A percentile compares a stretch with the other conserved stretches of the same genome.
Evolutionary conservation across 73 alveolate species (phyloP).

Genomic region (Paramecium octaurelia): DNA sequence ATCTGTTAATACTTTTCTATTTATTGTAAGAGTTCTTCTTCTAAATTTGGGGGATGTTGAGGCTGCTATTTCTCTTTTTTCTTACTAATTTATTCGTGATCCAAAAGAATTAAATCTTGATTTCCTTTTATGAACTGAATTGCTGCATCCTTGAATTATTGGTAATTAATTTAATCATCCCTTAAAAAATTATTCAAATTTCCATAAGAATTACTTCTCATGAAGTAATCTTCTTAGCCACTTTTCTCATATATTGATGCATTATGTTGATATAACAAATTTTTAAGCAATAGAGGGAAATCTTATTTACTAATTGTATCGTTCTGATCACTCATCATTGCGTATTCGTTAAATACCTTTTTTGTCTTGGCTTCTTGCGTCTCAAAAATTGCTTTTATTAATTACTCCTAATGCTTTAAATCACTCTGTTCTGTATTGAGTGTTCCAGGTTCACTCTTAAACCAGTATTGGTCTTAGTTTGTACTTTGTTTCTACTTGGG

Average conservation of each 20-base stretch:
- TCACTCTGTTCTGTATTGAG: not conserved
- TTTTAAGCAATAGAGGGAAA: conserved; percentile 18
- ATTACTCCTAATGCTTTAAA: conserved; percentile 1
- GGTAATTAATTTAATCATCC: not conserved
- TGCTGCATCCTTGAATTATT: conserved; percentile 20
- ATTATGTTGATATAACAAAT: conserved; percentile 36
- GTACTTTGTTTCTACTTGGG: conserved; percentile 20
- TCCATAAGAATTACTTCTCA: conserved; percentile 23
- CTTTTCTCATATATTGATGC: not conserved
- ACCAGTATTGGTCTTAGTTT: not conserved
- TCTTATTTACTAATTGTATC: conserved; percentile 24
- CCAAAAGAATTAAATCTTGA: not conserved
- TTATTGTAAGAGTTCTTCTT: conserved; percentile 15
- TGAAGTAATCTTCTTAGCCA: conserved; percentile 14
- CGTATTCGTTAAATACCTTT: conserved; percentile 1
- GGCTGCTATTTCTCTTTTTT: not conserved
- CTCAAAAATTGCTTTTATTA: conserved; percentile 1
- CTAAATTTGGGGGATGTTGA: not conserved
- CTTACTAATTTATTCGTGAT: not conserved
- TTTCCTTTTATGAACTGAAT: not conserved
- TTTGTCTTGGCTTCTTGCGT: conserved; percentile 1
- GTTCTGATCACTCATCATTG: not conserved
- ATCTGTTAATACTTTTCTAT: conserved; percentile 15
- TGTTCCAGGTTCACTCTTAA: conserved; percentile 14
- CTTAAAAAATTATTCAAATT: not conserved